Base-by-base conservation (phyloP, 106 monocot species). In the Dendrobium catenatum region DNA sequence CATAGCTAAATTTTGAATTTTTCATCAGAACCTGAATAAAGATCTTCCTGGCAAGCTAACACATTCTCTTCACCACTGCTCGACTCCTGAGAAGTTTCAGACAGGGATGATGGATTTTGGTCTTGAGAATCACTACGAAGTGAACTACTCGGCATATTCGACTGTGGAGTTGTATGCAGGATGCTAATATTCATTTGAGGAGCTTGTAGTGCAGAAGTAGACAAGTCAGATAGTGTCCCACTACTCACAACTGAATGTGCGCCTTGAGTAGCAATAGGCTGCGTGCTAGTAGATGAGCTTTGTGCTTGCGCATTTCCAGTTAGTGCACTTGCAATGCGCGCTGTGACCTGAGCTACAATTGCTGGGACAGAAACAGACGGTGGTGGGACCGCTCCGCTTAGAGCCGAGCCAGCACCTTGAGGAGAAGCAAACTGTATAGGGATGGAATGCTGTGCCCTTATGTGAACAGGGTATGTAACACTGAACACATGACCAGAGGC, bases 381-480 rank as follows among this genome's bases (percentile, higher is more conserved):
- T n/a, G 18, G 79, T 44, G 43, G 66, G 75, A 84, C 46, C 22
- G 44, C 85, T 68, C 59, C 73, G 17, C 54, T 85, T 13, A 40
- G 24, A 49, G 82, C 46, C 72, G 81, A 61, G 54, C 73, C 55
- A 18, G 79, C 75, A 51, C 24, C 81, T 77, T 83, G 85, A 74
- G 76, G 44, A 70, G 77, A 79, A 66, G 84, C 20, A 61, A 5
- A 75, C 56, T 77, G 80, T 44, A 26, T 24, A 82, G 85, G 80
- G 31, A 80, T 81, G 29, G 86, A 42, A 19, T 73, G 74, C 47
- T 86, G 89, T 55, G 85, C 55, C 75, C 87, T 81, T 67, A 95
- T 61, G 61, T 89, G 90, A 80, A 92, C 81, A 79, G 90, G 89
- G 44, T 87, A 89, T 44, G 89, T 77, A 42, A 89, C 87, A 84